Evolutionary conservation across 129 eudicot species (phyloP).

Genomic region (Helianthus tuberosus): DNA sequence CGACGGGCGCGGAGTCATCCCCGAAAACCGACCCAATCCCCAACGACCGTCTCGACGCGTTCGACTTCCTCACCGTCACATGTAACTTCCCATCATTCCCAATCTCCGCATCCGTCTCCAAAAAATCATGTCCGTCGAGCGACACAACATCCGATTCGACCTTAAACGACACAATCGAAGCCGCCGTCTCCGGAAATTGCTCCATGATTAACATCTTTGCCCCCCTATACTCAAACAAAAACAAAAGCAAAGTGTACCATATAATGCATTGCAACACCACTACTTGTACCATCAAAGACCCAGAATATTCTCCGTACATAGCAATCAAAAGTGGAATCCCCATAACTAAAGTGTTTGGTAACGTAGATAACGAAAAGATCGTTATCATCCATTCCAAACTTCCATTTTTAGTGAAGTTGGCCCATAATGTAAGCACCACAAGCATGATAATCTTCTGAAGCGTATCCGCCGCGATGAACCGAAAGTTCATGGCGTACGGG

Average conservation of each 20-base stretch:
- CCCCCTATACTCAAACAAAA: conserved; percentile 82
- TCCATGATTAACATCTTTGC: conserved; percentile 88
- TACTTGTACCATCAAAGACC: conserved; percentile 82
- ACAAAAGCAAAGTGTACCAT: conserved; percentile 77
- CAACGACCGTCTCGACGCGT: conserved; percentile 72
- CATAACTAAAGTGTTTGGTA: conserved; percentile 87
- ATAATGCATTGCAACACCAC: conserved; percentile 87
- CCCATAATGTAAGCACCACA: conserved; percentile 53
- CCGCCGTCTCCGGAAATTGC: conserved; percentile 89
- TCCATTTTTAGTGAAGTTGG: conserved; percentile 67
- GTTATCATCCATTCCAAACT: conserved; percentile 86
- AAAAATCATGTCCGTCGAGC: conserved; percentile 82
- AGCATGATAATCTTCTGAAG: conserved; percentile 82
- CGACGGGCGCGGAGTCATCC: conserved; percentile 83
- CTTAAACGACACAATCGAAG: conserved; percentile 77
- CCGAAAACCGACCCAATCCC: conserved; percentile 48
- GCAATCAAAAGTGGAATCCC: conserved; percentile 86
- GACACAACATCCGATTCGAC: conserved; percentile 94
- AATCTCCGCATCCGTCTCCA: conserved; percentile 84
- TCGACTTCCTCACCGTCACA: conserved; percentile 81
- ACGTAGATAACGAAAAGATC: conserved; percentile 65
- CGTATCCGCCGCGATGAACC: conserved; percentile 85
- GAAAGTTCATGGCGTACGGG: conserved; percentile 74
- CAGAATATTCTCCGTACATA: conserved; percentile 76
- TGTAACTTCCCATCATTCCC: conserved; percentile 90